A percentile compares a stretch with the other conserved stretches of the same genome.
Conservation (phyloP, 495 filamentous ascomycete genomes). For the Xylaria venustula region DNA sequence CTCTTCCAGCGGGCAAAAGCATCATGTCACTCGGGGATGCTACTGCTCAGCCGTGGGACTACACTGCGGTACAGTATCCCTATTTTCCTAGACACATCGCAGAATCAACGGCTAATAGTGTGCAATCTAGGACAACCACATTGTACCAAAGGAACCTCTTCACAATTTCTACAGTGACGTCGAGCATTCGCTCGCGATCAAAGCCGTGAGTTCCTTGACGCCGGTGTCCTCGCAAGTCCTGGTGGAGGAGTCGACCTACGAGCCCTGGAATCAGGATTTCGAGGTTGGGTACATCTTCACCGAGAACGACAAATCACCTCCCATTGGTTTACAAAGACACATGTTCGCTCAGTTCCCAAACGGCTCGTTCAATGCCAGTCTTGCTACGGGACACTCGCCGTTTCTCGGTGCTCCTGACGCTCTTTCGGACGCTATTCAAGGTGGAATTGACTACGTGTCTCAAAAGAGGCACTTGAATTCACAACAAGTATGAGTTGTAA, state of each 20-base stretch:
- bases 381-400: constrained; percentile 5
- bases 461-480: too few relatives aligned
- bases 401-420: background rate
- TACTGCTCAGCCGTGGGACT: background rate
- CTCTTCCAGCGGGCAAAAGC: constrained; percentile 22
- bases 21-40: background rate
- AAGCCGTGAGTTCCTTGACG: constrained; percentile 15
- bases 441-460: constrained; percentile 30
- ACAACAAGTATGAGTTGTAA: too few relatives aligned
- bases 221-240: constrained; percentile 2
- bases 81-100: background rate
- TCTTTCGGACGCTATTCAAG: constrained; percentile 14
- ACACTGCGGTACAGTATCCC: too few relatives aligned
- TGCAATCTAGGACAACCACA: constrained; percentile 11
- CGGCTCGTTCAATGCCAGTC: constrained; percentile 1
- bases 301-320: constrained; percentile 7
- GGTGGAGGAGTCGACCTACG: background rate
- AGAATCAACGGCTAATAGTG: background rate
- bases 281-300: constrained; percentile 13
- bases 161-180: constrained; percentile 30
- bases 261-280: background rate
- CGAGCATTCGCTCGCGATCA: constrained; percentile 16
- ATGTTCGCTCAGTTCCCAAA: constrained; percentile 10
- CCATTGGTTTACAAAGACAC: background rate
- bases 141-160: background rate